Conservation (phyloP, 164 flowering plant species). For the Vitis labrusca region DNA sequence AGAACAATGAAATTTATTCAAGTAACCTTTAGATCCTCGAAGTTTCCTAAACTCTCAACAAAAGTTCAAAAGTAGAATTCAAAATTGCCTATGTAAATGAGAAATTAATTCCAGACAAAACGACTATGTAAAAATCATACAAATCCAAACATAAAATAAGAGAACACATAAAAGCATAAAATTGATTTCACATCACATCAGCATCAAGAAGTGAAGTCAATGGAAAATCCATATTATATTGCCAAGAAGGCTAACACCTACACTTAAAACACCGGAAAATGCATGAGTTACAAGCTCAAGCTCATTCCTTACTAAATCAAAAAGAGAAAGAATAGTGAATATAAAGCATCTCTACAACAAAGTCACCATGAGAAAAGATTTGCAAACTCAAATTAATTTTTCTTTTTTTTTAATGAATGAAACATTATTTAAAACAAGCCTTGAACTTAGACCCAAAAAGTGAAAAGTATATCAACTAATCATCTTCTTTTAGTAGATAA, state of each 20-base stretch:
- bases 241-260: conserved; percentile 95
- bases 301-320: too few species aligned
- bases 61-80: conserved; percentile 94
- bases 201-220: conserved; percentile 58
- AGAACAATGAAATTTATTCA: neutral
- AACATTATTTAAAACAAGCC: too few species aligned
- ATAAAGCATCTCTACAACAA: neutral
- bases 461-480: too few species aligned
- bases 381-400: too few species aligned
- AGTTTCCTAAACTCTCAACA: conserved; percentile 89
- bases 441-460: too few species aligned
- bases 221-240: conserved; percentile 52
- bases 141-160: neutral
- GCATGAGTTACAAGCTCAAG: neutral
- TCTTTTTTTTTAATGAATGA: too few species aligned
- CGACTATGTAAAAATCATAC: neutral
- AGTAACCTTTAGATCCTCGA: conserved; percentile 82
- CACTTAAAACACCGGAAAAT: conserved; percentile 80
- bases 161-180: conserved; percentile 2
- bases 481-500: too few species aligned
- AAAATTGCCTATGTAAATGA: conserved; percentile 71
- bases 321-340: too few species aligned
- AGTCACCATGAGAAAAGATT: too few species aligned
- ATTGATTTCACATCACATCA: conserved; percentile 76
- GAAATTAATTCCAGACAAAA: conserved; percentile 11